phyloP scores from a whole-genome alignment of 2,329 filamentous ascomycete species.

The Cladosporium sp. region DNA sequence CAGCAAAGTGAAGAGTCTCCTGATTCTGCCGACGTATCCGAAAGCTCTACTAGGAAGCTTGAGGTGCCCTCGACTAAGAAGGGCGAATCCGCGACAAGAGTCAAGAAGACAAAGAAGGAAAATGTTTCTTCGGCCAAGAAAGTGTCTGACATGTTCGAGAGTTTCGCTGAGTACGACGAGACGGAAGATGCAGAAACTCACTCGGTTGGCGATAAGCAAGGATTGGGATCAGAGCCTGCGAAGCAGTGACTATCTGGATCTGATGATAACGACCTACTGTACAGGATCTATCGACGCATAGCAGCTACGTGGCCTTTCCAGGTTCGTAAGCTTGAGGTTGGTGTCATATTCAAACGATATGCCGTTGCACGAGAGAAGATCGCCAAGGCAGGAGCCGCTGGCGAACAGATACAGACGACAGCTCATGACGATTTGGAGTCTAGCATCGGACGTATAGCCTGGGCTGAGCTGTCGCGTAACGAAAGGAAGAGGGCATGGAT shows the following conservation, averaged over 20 bases:
- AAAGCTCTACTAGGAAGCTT: not conserved
- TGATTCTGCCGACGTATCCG: not conserved
- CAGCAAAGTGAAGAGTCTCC: no score
- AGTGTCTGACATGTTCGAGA: not conserved
- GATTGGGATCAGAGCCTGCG: no score
- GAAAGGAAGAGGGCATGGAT: not conserved
- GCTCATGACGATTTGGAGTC: not conserved
- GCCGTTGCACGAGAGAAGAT: not conserved
- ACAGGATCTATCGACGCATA: not conserved
- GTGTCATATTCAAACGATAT: not conserved
- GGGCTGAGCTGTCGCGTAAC: not conserved
- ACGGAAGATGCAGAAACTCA: not conserved
- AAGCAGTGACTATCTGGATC: no score
- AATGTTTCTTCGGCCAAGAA: constrained; percentile 11
- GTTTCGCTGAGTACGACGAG: not conserved
- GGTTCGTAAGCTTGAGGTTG: not conserved
- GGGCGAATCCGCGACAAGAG: no score
- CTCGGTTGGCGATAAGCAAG: no score
- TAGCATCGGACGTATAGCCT: not conserved
- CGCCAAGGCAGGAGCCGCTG: not conserved
- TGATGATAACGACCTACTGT: no score
- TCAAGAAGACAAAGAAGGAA: constrained; percentile 15
- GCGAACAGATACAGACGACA: not conserved
- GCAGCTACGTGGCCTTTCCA: constrained; percentile 10
- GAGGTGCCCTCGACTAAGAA: not conserved